Evolutionary conservation across 1,284 basidiomycete genomes (phyloP), one percentile per base, ranked within the genome.

Genomic region (Apiotrichum gamsii): DNA sequence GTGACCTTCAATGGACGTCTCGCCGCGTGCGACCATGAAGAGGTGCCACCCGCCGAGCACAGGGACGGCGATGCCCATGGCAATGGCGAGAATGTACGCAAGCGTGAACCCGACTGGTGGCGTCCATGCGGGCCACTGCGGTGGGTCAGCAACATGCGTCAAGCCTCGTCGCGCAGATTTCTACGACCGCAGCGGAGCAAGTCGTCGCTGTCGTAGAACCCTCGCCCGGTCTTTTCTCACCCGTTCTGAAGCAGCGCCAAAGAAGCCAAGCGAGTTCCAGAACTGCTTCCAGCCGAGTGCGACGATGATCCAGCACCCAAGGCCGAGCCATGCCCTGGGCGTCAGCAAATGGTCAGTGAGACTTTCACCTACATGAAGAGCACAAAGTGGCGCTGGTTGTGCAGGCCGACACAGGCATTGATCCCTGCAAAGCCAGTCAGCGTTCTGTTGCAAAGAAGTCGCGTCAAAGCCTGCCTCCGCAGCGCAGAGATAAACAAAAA

Each of bases 301-400:
- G 16, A 74, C 69, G 43, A 82, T 79, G 52, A 74, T 81, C 56
- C 81, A 79, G 5, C 82, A 79, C 0, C 79, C 74, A 2, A 86
- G 45, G 20, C 79, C 75, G 20, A 90, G 79, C 69, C 89, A 90
- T n/a, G 77, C 75, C 80, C 87, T 88, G 45, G 25, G 8, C 37
- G n/a, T 40, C 20, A 45, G 25, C 19, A 32, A 39, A 46, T 47
- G 19, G 41, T 20, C 33, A 15, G 77, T 65, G 43, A 82, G 67
- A n/a, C n/a, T n/a, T n/a, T n/a, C 11, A 82, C 82, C 78, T 2
- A 79, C 80, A 87, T 89, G 48, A 97, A 98, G 29, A 97, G 76
- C 28, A 95, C 79, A 62, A 98, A 98, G 72, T 97, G 90, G 0
- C 94, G 81, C 69, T 97, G 93, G 65, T 98, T 98, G 66, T 94